Evolutionary conservation across 371 early-diverging fungal species (phyloP).

Genomic region (Zychaea mexicana): DNA sequence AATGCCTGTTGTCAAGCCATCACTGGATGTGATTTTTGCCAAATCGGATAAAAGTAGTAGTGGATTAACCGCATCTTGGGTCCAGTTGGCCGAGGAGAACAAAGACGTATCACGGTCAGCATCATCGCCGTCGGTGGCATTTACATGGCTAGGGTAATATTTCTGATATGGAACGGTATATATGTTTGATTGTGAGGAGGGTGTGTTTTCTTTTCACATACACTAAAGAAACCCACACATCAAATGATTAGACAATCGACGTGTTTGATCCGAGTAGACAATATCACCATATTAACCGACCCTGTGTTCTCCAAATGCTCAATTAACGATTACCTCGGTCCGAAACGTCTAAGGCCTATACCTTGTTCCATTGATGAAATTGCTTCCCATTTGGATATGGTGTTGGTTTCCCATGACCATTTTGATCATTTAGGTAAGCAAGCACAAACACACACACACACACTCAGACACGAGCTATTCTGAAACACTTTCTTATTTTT

Average conservation of each 20-base stretch:
- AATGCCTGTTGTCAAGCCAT: conserved; percentile 51
- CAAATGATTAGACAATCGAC: conserved; percentile 64
- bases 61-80: conserved; percentile 23
- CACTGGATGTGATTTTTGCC: conserved; percentile 33
- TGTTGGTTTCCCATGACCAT: conserved; percentile 60
- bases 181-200: not conserved
- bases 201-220: not conserved
- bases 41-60: not conserved
- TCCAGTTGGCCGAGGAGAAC: conserved; percentile 8
- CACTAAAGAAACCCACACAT: not conserved
- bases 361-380: conserved; percentile 54
- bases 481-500: not conserved
- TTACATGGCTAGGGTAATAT: conserved; percentile 56
- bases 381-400: conserved; percentile 51
- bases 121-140: conserved; percentile 28
- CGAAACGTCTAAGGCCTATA: conserved; percentile 49
- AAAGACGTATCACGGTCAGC: not conserved
- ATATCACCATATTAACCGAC: conserved; percentile 62
- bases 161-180: not conserved
- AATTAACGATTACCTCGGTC: conserved; percentile 51
- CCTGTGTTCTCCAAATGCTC: conserved; percentile 55
- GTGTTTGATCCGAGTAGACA: conserved; percentile 59
- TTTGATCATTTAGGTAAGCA: conserved; percentile 59
- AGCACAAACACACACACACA: too few relatives aligned
- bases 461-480: too few relatives aligned